phyloP scores from a whole-genome alignment of 1,284 basidiomycete species.

The Pascua sp. region DNA sequence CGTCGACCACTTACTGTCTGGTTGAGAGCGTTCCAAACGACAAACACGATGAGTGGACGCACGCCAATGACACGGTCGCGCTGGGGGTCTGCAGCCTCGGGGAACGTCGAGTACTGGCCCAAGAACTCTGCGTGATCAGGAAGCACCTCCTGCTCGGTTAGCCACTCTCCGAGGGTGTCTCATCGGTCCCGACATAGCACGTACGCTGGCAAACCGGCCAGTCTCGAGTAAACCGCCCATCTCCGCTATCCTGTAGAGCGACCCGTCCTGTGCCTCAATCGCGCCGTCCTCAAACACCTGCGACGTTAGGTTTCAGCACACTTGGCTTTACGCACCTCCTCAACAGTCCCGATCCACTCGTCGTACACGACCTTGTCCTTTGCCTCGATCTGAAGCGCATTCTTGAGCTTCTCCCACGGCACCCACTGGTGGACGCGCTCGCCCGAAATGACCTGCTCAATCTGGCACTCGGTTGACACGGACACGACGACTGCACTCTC shows the following conservation, averaged over 20 bases:
- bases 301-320: constrained; percentile 1
- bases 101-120: constrained; percentile 22
- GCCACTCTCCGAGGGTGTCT: not conserved
- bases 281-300: constrained; percentile 82
- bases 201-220: constrained; percentile 26
- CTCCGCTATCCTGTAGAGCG: constrained; percentile 68
- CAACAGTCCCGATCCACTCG: constrained; percentile 80
- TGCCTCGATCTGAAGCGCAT: constrained; percentile 54
- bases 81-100: constrained; percentile 21
- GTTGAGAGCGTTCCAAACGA: constrained; percentile 85
- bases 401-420: constrained; percentile 60
- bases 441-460: constrained; percentile 72
- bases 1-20: constrained; percentile 61
- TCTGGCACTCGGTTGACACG: constrained; percentile 60
- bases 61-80: constrained; percentile 56
- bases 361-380: constrained; percentile 78
- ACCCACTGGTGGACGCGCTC: constrained; percentile 64
- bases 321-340: constrained; percentile 43
- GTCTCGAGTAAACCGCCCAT: constrained; percentile 48
- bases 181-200: not conserved
- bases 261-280: constrained; percentile 57
- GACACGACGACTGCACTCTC: constrained; percentile 72
- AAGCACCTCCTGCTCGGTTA: constrained; percentile 23
- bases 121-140: constrained; percentile 36
- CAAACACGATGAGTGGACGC: constrained; percentile 70